phyloP scores from a whole-genome alignment of 192 early-diverging fungal species.

The Backusella mclennaniae region DNA sequence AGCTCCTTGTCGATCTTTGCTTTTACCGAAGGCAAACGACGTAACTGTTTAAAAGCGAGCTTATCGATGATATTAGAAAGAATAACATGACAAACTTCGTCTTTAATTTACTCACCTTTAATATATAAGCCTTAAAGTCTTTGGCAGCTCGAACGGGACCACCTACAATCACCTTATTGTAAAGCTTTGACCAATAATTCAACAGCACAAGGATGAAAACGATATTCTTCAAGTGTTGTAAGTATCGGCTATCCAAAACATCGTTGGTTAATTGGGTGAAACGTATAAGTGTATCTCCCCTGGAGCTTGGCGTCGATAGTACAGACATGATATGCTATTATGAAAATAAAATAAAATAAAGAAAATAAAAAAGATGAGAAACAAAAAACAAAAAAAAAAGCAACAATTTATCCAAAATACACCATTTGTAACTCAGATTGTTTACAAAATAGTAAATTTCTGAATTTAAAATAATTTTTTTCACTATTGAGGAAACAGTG shows the following conservation, averaged over 20 bases:
- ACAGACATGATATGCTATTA: not conserved
- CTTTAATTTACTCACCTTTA: constrained; percentile 40
- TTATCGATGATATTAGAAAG: constrained; percentile 21
- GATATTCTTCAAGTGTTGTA: constrained; percentile 47
- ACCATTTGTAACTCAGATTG: not conserved
- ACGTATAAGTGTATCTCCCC: not conserved
- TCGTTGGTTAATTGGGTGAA: not conserved
- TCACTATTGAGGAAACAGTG: not conserved
- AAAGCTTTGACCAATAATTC: constrained; percentile 43
- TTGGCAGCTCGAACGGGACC: constrained; percentile 50
- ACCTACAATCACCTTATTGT: constrained; percentile 50
- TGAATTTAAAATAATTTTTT: not conserved
- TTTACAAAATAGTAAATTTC: not conserved
- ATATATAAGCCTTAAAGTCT: constrained; percentile 41
- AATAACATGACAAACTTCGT: not conserved
- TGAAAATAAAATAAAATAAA: not conserved
- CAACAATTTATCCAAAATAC: not conserved
- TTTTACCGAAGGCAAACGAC: constrained; percentile 53
- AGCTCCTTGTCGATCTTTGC: constrained; percentile 72
- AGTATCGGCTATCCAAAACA: constrained; percentile 1
- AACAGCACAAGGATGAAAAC: constrained; percentile 60
- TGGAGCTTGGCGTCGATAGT: not conserved
- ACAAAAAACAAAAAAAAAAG: not conserved
- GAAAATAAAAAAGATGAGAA: not conserved
- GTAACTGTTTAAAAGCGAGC: constrained; percentile 49